These are phyloP conservation scores for Acer negundo DNA, from an alignment of 345 rosid genomes.

Conservation along the genomic window DNA sequence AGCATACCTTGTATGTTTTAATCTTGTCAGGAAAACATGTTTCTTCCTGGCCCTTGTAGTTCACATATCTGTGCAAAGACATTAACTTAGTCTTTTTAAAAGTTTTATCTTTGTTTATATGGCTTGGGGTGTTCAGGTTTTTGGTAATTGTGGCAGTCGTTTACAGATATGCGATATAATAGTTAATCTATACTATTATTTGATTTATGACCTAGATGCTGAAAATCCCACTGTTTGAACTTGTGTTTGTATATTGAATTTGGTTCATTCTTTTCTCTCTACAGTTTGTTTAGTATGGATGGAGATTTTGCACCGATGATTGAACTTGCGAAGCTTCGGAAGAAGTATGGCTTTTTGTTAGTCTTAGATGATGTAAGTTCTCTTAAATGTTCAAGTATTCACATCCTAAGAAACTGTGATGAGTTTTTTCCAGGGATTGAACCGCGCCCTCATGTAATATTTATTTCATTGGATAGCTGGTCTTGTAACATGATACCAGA, in stretches of 20 bases:
- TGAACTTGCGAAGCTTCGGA: conserved; percentile 73
- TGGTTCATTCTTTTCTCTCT: conserved; percentile 17
- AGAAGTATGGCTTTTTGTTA: conserved; percentile 72
- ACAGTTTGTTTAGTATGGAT: conserved; percentile 97
- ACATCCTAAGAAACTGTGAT: conserved; percentile 10
- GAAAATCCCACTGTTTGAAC: conserved; percentile 4
- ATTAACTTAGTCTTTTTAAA: not conserved
- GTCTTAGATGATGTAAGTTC: conserved; percentile 90
- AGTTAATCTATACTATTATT: not conserved
- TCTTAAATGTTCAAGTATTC: conserved; percentile 11
- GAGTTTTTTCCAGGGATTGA: not conserved
- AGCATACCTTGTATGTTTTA: not conserved
- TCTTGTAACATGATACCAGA: conserved; percentile 1
- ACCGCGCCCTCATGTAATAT: not conserved
- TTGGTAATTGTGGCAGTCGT: not conserved
- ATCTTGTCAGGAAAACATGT: not conserved
- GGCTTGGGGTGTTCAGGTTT: not conserved
- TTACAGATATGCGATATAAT: not conserved
- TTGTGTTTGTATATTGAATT: not conserved
- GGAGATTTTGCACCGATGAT: conserved; percentile 97
- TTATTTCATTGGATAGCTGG: not conserved
- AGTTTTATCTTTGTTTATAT: not conserved
- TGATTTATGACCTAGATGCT: not conserved
- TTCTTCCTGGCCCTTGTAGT: not conserved
- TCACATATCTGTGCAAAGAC: not conserved